Base-by-base conservation (phyloP, 495 filamentous ascomycete genomes). In the Cladorrhinum samala region DNA sequence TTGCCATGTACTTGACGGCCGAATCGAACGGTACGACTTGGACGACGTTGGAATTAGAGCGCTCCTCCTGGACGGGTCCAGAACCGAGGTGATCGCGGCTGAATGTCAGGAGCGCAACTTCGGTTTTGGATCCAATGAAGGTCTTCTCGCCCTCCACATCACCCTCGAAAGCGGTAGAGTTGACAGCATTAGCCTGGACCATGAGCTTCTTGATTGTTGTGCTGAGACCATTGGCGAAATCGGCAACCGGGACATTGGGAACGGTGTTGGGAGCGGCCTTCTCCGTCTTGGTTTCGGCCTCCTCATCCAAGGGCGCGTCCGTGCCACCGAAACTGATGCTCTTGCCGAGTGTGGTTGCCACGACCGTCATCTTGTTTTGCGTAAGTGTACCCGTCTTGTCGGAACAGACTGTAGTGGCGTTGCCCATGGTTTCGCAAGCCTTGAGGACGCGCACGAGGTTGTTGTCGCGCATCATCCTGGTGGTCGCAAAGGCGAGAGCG, bases 351-450 rank as follows among this genome's bases (percentile, higher is more conserved):
- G 87, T 89, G 0, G 84, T 89, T 16, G 88, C 83, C 46, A 93
- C 88, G 3, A 90, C 87, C 20, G 81, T 85, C 90, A 95, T 95
- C 72, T 87, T 89, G 63, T 95, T 95, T 63, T 91, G 84, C 0
- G 89, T 93, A n/a, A 97, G 75, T 2, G 92, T 97, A 43, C 92
- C 92, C 0, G 92, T 97, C 68, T 97, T 97, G 73, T 97, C 92
- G 2, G 92, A 95, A 71, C 92, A 97, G 33, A 97, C 86, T 1
- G 89, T 92, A 0, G 91, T 96, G 1, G 92, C 92, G 68, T 96
- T 96, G 11, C 92, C 92, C 92, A 97, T 97, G 2, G 91, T 94
- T 69, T 97, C 92, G 68, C 92, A 97, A 20, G 92, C 91, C 58
- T 89, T 84, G 17, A 97, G 74, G 33, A 91, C 79, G 38, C 92